These are phyloP conservation scores for Podospora appendiculata DNA, from an alignment of 495 filamentous ascomycete genomes.

Conservation along the genomic window DNA sequence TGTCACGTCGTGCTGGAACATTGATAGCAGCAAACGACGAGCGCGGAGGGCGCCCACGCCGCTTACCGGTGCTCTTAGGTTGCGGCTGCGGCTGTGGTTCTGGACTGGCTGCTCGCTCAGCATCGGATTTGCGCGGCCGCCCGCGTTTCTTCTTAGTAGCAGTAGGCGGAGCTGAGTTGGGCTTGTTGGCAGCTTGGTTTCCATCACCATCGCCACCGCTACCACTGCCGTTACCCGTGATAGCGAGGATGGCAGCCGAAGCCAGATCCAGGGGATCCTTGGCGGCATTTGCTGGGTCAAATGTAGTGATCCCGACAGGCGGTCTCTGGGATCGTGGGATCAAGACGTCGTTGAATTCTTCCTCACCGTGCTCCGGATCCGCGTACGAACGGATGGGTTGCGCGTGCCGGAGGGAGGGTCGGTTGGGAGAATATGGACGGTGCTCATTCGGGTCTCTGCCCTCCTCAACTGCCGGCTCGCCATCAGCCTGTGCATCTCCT, in stretches of 20 bases:
- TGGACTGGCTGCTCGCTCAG: too few species aligned
- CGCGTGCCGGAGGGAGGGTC: conserved; percentile 35
- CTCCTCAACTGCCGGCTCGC: background rate
- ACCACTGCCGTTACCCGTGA: background rate
- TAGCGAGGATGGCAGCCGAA: conserved; percentile 18
- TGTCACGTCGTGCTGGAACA: background rate
- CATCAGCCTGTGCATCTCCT: background rate
- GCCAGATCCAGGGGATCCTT: conserved; percentile 34
- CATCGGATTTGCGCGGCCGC: conserved; percentile 16
- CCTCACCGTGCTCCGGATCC: conserved; percentile 26
- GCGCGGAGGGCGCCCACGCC: conserved; percentile 16
- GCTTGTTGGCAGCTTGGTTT: too few species aligned
- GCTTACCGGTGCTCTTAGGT: background rate
- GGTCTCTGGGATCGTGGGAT: conserved; percentile 18
- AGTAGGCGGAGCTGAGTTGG: background rate
- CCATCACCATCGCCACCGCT: too few species aligned
- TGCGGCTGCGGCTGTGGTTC: background rate
- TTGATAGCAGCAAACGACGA: conserved; percentile 1
- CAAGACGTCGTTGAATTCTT: conserved; percentile 30
- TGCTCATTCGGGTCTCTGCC: conserved; percentile 6
- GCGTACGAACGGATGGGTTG: conserved; percentile 35
- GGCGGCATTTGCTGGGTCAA: conserved; percentile 7
- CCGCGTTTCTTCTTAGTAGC: conserved; percentile 10
- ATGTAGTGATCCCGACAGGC: conserved; percentile 8
- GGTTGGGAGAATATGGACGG: conserved; percentile 20